Base-by-base conservation (phyloP, 31 red algal species). In the Bonnemaisonia californica region DNA sequence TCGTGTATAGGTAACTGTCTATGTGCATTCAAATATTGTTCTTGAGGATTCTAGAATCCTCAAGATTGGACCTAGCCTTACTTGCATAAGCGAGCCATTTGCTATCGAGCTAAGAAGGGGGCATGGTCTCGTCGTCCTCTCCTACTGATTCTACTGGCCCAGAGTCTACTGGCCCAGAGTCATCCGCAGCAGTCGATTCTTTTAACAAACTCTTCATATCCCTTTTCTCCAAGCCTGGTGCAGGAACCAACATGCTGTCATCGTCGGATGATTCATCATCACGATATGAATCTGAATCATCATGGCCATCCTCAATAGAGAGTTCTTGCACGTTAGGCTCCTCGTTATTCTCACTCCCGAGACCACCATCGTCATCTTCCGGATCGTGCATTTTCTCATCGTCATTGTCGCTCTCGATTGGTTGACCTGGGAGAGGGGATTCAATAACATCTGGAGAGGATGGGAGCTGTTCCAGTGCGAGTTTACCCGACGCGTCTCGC, bases 131-230 rank as follows among this genome's bases (percentile, higher is more conserved):
- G 9, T 51, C 45, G 16, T 51, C 45, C 7, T 51, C 45, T 51
- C 45, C 45, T 16, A 51, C 45, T 16, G 45, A 51, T 36, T 33
- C 30, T 68, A 32, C 11, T 18, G 3, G 7, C n/a, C 57, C 16
- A 21, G 21, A 55, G 48, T 21, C 48, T 55, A 55, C 13, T 55
- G 21, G 21, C 48, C n/a, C 24, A 32, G 29, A 63, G 7, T 63
- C 29, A 22, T 63, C 59, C 29, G 64, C 59, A n/a, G 58, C 57
- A 1, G 71, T 27, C 9, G 82, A 63, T 22, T 81, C 59, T 38
- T 54, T 61, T 48, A 89, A 45, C 47, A 80, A 56, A 1, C 73
- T 54, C 48, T 80, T 79, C 31, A 89, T 89, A 57, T 89, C 85
- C 27, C 63, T 29, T 66, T 69, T 68, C 57, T 73, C 64, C 19